Percentiles rank a stretch among this genome's conserved stretches.
Conservation (phyloP, 352 stramenopile species). For the Phytophthora sansomeana region DNA sequence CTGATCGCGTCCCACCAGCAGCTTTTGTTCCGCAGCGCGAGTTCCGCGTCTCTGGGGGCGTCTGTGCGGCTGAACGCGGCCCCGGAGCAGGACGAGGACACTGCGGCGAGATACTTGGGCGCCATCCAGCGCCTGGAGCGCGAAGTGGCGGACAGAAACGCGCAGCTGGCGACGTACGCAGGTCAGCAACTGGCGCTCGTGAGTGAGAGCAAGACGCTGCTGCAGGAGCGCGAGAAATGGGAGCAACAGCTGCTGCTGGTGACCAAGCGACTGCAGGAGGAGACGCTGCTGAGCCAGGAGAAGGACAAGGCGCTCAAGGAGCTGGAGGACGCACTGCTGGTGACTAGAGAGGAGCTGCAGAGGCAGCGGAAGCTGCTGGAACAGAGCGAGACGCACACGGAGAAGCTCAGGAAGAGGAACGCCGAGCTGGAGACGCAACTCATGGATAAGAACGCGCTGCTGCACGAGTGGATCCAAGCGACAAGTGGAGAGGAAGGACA, state of each 20-base stretch:
- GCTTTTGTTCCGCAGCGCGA: constrained; percentile 57
- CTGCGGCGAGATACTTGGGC: constrained; percentile 57
- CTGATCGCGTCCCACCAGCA: constrained; percentile 78
- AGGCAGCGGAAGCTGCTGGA: constrained; percentile 65
- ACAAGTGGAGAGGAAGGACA: constrained; percentile 30
- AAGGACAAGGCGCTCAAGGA: constrained; percentile 79
- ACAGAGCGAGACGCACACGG: constrained; percentile 53
- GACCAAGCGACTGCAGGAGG: constrained; percentile 67
- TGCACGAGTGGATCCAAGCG: constrained; percentile 70
- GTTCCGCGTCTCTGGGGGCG: constrained; percentile 27
- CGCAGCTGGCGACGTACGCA: constrained; percentile 54
- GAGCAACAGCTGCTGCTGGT: constrained; percentile 61
- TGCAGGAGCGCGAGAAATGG: constrained; percentile 72
- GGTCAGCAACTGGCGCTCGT: constrained; percentile 74
- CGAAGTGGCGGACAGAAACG: constrained; percentile 76
- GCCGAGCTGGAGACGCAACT: constrained; percentile 63
- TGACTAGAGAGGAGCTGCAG: constrained; percentile 66
- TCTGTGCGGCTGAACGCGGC: constrained; percentile 13
- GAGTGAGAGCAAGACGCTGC: constrained; percentile 76
- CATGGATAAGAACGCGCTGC: constrained; percentile 62
- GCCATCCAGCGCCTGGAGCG: constrained; percentile 77
- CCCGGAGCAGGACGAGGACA: constrained; percentile 37
- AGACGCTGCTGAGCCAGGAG: constrained; percentile 65
- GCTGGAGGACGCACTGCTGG: constrained; percentile 55
- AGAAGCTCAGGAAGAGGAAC: constrained; percentile 49